Conservation (phyloP, 768 basidiomycete genomes). For the Rhodotorula kratochvilovae region DNA sequence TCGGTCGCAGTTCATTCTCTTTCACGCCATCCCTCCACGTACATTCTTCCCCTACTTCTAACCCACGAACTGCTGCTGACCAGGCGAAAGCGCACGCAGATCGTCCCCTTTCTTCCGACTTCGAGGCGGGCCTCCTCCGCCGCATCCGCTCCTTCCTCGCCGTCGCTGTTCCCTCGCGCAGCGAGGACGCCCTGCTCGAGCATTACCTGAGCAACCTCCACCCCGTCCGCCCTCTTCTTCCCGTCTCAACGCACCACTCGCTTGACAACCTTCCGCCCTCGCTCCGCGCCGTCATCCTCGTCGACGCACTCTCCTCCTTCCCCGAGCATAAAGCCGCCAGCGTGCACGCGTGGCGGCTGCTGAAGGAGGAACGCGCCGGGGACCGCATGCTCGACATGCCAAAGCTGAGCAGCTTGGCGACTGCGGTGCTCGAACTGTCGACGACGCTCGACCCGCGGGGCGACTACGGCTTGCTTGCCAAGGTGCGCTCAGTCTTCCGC, state of each 20-base stretch:
- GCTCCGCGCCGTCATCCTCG: conserved; percentile 18
- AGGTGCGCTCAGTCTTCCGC: conserved; percentile 2
- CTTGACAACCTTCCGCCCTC: conserved; percentile 5
- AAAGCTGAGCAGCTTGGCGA: conserved; percentile 16
- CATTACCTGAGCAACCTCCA: conserved; percentile 1
- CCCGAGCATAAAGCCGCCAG: background rate
- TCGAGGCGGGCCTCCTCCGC: background rate
- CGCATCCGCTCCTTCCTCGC: conserved; percentile 12
- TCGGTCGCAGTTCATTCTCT: conserved; percentile 21
- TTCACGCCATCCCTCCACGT: conserved; percentile 13
- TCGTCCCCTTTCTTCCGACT: background rate
- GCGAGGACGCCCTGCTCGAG: background rate
- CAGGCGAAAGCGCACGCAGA: background rate
- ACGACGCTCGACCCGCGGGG: conserved; percentile 20
- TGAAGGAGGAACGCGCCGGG: conserved; percentile 10
- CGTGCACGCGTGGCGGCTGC: background rate
- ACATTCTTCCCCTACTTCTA: background rate
- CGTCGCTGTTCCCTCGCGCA: background rate
- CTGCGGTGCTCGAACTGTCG: conserved; percentile 26
- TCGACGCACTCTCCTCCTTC: background rate
- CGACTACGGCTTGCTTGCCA: conserved; percentile 31
- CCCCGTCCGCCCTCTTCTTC: conserved; percentile 8
- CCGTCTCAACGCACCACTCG: background rate
- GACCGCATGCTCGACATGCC: conserved; percentile 8
- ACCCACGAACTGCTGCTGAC: background rate